Conservation (phyloP, 345 rosid genomes). For the Citropsis articulata region DNA sequence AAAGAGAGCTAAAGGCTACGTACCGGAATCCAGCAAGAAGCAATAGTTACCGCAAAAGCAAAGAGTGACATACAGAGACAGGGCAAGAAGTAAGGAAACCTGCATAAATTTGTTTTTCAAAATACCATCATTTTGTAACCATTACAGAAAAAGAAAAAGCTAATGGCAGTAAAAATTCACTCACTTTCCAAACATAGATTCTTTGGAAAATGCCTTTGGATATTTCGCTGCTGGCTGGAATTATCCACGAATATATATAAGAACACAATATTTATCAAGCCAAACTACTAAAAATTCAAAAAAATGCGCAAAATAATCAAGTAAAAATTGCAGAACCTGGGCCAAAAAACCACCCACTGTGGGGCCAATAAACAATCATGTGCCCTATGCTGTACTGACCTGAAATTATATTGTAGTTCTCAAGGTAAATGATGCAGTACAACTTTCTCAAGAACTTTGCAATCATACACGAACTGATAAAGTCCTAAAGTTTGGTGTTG, state of each 20-base stretch:
- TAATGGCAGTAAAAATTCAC: conserved; percentile 1
- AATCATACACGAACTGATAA: not conserved
- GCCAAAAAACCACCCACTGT: conserved; percentile 89
- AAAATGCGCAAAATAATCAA: too few relatives aligned
- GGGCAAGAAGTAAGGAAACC: conserved; percentile 85
- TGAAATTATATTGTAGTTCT: conserved; percentile 23
- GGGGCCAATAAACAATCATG: conserved; percentile 92
- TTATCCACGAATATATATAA: not conserved
- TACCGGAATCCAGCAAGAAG: conserved; percentile 75
- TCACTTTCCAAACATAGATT: conserved; percentile 70
- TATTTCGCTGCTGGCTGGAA: conserved; percentile 82
- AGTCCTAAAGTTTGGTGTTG: conserved; percentile 78
- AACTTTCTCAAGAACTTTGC: not conserved
- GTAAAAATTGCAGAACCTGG: conserved; percentile 47
- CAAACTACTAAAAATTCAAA: too few relatives aligned
- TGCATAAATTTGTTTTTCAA: conserved; percentile 31
- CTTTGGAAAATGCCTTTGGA: conserved; percentile 63
- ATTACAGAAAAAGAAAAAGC: not conserved
- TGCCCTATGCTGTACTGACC: conserved; percentile 93
- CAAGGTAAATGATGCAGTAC: not conserved
- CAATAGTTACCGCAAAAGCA: conserved; percentile 41
- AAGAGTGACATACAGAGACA: conserved; percentile 57
- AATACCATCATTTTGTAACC: not conserved
- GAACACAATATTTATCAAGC: too few relatives aligned
- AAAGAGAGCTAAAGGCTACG: not conserved